These are phyloP conservation scores for barley (Hordeum vulgare) DNA, from an alignment of 176 grass and related monocot genomes.

Conservation along the genomic window MorexV3_pseudomolecules_assembly NC_058524.1:410469096-410469595, in stretches of 20 bases:
- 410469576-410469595: conserved; percentile 4
- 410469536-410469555: neutral
- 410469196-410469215: conserved; percentile 16
- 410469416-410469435: neutral
- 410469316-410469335: neutral
- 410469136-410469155: neutral
- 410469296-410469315: neutral
- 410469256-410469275: neutral
- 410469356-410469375: neutral
- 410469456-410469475: neutral
- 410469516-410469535: conserved; percentile 3
- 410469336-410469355: neutral
- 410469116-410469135: neutral
- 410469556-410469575: neutral
- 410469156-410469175: neutral
- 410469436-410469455: neutral
- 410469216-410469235: neutral
- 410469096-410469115: conserved; percentile 1
- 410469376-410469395: neutral
- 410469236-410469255: neutral
- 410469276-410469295: neutral
- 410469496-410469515: neutral
- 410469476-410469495: neutral
- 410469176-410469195: neutral
- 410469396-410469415: neutral